A percentile compares a stretch with the other conserved stretches of the same genome.
Conservation (phyloP, 2,329 filamentous ascomycete genomes). For the Xylariaceae sp. region DNA sequence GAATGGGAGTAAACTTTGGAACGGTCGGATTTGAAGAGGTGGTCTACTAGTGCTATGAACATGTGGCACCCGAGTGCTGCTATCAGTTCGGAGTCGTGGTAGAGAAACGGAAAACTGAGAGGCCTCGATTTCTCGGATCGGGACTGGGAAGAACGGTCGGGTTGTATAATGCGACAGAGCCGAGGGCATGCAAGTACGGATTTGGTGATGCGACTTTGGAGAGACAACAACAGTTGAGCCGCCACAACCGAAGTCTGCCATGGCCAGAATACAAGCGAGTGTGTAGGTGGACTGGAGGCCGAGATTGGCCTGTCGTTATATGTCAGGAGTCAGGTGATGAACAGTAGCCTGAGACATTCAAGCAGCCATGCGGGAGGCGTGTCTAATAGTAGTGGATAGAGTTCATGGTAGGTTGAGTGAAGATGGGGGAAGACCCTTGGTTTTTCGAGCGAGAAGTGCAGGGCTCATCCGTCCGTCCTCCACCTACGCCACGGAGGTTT, state of each 20-base stretch:
- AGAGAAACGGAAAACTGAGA: slow-evolving; percentile 8
- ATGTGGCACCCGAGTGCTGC: slow-evolving; percentile 5
- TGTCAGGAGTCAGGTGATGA: slow-evolving; percentile 25
- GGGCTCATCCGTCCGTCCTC: slow-evolving; percentile 15
- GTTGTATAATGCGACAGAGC: slow-evolving; percentile 14
- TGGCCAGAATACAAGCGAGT: slow-evolving; percentile 14
- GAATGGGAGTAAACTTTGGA: slow-evolving; percentile 4
- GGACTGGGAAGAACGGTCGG: slow-evolving; percentile 3
- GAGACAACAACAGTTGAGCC: slow-evolving; percentile 17
- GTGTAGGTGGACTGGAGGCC: background rate
- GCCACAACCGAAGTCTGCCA: slow-evolving; percentile 20
- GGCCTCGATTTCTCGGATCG: slow-evolving; percentile 1
- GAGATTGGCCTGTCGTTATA: slow-evolving; percentile 21
- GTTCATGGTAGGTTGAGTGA: slow-evolving; percentile 11
- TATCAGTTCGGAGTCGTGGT: slow-evolving; percentile 13
- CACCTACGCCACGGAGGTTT: slow-evolving; percentile 9
- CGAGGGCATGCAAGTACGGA: slow-evolving; percentile 7
- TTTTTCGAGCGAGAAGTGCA: slow-evolving; percentile 26
- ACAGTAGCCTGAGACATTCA: slow-evolving; percentile 26
- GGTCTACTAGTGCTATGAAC: slow-evolving; percentile 5
- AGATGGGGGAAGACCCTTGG: slow-evolving; percentile 14
- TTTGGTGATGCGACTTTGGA: slow-evolving; percentile 19
- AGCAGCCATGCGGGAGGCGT: slow-evolving; percentile 27
- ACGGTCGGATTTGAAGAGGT: background rate
- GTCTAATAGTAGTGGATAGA: slow-evolving; percentile 20